Percentiles rank a stretch among this genome's conserved stretches.
These are phyloP conservation scores for Persicaria maculosa DNA, from an alignment of 148 eudicot species.

Conservation along the genomic window DNA sequence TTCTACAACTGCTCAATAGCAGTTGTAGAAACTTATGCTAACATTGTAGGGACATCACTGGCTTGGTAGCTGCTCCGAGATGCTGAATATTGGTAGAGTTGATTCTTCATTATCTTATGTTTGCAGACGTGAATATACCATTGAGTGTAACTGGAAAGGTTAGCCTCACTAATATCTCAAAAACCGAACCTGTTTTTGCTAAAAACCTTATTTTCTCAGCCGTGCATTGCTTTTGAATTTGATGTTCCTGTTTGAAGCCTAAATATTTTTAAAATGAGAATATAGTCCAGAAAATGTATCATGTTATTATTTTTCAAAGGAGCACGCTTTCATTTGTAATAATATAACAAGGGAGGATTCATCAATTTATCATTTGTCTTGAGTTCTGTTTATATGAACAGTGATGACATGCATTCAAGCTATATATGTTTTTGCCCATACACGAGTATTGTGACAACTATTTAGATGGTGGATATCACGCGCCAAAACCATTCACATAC, in stretches of 20 bases:
- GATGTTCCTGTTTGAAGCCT: background rate
- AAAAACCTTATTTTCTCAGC: background rate
- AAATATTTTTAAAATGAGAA: background rate
- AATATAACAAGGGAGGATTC: background rate
- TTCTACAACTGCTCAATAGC: too few species aligned
- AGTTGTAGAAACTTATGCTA: conserved; percentile 22
- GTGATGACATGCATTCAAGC: background rate
- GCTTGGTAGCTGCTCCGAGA: conserved; percentile 61
- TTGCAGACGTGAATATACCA: conserved; percentile 78
- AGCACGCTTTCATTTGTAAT: background rate
- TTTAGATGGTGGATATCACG: conserved; percentile 79
- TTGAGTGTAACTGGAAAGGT: conserved; percentile 99
- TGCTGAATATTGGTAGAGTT: conserved; percentile 46
- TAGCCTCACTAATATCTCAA: conserved; percentile 1
- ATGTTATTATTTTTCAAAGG: background rate
- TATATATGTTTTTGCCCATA: conserved; percentile 2
- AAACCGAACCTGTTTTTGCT: background rate
- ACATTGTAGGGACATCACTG: conserved; percentile 48
- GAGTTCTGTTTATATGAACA: background rate
- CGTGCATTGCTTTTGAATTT: background rate
- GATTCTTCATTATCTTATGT: conserved; percentile 63
- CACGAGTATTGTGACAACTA: conserved; percentile 79
- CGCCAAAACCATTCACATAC: conserved; percentile 10
- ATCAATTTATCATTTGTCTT: background rate
- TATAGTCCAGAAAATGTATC: background rate